Evolutionary conservation across 192 early-diverging fungal species (phyloP).

Genomic region (Pecoramyces ruminantium): DNA sequence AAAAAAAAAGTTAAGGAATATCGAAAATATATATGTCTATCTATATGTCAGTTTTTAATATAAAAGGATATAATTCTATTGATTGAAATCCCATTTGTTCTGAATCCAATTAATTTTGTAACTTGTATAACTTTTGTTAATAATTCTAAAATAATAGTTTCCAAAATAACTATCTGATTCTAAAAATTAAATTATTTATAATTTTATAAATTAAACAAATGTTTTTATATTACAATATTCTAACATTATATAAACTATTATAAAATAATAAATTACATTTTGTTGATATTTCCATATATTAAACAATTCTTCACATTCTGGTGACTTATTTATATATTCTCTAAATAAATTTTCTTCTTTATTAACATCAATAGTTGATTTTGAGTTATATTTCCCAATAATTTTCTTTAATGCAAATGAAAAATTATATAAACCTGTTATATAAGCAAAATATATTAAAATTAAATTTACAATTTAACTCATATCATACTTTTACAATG

Average conservation of each 20-base stretch:
- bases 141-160: conserved; percentile 33
- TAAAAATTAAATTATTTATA: neutral
- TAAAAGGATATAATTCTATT: conserved; percentile 1
- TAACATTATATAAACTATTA: too few relatives aligned
- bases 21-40: too few relatives aligned
- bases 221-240: too few relatives aligned
- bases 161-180: conserved; percentile 29
- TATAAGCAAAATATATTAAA: too few relatives aligned
- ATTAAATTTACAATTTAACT: too few relatives aligned
- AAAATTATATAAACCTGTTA: neutral
- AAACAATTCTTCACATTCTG: neutral
- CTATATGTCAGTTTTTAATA: too few relatives aligned
- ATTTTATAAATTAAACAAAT: too few relatives aligned
- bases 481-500: too few relatives aligned
- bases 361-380: neutral
- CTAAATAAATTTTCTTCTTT: neutral
- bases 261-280: neutral
- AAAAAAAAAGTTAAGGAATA: too few relatives aligned
- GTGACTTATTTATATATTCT: neutral
- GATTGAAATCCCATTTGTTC: conserved; percentile 14
- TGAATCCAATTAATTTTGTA: conserved; percentile 15
- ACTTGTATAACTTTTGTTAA: conserved; percentile 36
- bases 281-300: neutral
- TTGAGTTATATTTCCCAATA: neutral
- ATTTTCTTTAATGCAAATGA: neutral